A percentile compares a stretch with the other conserved stretches of the same genome.
phyloP scores from a whole-genome alignment of 1,284 basidiomycete genomes.

The Coniophora puteana region DNA sequence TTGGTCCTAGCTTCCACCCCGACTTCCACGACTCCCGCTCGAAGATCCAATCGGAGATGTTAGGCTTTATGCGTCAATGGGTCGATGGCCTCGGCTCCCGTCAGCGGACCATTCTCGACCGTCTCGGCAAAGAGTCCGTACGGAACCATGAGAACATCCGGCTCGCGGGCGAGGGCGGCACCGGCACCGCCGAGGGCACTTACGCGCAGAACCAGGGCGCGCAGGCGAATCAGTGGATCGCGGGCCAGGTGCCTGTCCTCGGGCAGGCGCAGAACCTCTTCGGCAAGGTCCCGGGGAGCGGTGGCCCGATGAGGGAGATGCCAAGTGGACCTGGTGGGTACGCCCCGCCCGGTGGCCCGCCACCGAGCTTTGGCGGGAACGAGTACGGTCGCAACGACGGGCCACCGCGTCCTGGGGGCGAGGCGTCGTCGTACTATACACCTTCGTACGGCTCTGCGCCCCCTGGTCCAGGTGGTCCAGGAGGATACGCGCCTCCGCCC shows the following conservation, averaged over 20 bases:
- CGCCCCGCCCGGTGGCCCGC: not conserved
- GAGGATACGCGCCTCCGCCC: slow-evolving; percentile 3
- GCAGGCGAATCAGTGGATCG: slow-evolving; percentile 42
- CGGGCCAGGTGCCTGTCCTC: slow-evolving; percentile 49
- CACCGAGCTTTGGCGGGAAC: not conserved
- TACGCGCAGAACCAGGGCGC: slow-evolving; percentile 45
- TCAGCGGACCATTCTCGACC: slow-evolving; percentile 51
- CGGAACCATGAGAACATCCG: slow-evolving; percentile 74
- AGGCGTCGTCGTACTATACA: not conserved
- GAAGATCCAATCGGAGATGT: slow-evolving; percentile 78
- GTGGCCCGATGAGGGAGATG: slow-evolving; percentile 11
- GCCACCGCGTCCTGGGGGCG: slow-evolving; percentile 5
- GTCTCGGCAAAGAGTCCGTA: slow-evolving; percentile 65
- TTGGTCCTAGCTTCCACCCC: slow-evolving; percentile 70
- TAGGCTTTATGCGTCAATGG: slow-evolving; percentile 62
- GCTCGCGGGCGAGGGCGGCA: slow-evolving; percentile 49
- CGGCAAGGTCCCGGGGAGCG: slow-evolving; percentile 28
- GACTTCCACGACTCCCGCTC: slow-evolving; percentile 73
- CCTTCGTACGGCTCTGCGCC: not conserved
- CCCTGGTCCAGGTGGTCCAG: slow-evolving; percentile 3
- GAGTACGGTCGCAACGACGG: not conserved
- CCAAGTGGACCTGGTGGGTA: slow-evolving; percentile 1
- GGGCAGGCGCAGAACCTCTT: slow-evolving; percentile 40
- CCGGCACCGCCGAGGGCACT: slow-evolving; percentile 38
- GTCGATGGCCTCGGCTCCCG: slow-evolving; percentile 50